These are phyloP conservation scores for Carallia pectinifolia DNA, from an alignment of 345 rosid species.

Conservation along the genomic window DNA sequence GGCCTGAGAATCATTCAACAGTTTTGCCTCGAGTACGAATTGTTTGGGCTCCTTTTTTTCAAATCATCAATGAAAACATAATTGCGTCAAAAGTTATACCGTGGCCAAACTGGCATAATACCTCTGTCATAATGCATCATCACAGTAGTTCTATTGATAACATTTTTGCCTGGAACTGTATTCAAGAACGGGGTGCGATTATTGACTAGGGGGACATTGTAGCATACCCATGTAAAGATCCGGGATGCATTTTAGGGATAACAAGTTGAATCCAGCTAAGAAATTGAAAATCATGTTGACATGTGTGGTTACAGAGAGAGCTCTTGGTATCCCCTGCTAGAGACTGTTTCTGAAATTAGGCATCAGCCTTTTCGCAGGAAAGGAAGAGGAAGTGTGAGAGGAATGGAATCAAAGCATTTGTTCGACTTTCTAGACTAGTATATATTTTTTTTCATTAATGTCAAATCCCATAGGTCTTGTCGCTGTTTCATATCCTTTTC, in stretches of 20 bases:
- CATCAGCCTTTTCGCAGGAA: slow-evolving; percentile 29
- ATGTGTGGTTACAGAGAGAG: slow-evolving; percentile 18
- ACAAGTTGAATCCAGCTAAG: slow-evolving; percentile 14
- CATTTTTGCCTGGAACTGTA: background rate
- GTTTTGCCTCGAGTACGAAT: slow-evolving; percentile 11
- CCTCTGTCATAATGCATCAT: background rate
- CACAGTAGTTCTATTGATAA: background rate
- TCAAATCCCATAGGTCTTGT: slow-evolving; percentile 42
- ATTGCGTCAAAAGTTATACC: slow-evolving; percentile 5
- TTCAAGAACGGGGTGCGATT: background rate
- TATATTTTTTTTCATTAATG: slow-evolving; percentile 27
- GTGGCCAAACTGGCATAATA: slow-evolving; percentile 6
- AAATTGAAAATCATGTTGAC: slow-evolving; percentile 6
- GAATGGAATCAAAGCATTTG: slow-evolving; percentile 50
- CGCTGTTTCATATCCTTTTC: slow-evolving; percentile 45
- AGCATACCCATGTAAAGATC: slow-evolving; percentile 6
- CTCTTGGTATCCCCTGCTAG: slow-evolving; percentile 14
- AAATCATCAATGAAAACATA: background rate
- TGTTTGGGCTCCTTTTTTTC: slow-evolving; percentile 12
- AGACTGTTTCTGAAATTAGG: slow-evolving; percentile 21
- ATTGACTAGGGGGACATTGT: slow-evolving; percentile 5
- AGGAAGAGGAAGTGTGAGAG: slow-evolving; percentile 16
- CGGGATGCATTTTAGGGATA: slow-evolving; percentile 10
- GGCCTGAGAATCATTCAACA: slow-evolving; percentile 31
- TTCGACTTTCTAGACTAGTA: slow-evolving; percentile 46